phyloP scores from a whole-genome alignment of 345 rosid genomes.

The Linum tenue region DNA sequence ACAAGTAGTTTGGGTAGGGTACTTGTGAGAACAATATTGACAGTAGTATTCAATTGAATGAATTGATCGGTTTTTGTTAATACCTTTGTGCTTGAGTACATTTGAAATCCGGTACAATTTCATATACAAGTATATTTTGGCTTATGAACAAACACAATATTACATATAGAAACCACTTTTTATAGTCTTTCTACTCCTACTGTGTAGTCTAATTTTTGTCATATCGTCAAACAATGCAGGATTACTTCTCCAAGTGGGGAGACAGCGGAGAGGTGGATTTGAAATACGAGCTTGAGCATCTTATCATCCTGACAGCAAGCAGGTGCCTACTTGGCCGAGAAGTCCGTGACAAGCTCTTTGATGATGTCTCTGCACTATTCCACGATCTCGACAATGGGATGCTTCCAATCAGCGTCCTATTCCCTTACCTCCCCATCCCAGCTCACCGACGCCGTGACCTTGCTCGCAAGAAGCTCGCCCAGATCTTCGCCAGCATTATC shows the following conservation, averaged over 20 bases:
- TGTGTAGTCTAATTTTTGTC: not conserved
- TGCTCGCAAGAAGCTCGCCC: slow-evolving; percentile 77
- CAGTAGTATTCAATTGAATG: no score
- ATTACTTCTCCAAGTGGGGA: slow-evolving; percentile 91
- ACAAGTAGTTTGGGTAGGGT: no score
- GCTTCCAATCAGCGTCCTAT: slow-evolving; percentile 91
- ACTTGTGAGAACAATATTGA: no score
- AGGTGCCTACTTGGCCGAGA: slow-evolving; percentile 89
- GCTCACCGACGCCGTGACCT: slow-evolving; percentile 90
- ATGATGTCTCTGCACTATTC: slow-evolving; percentile 83
- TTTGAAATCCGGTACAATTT: no score
- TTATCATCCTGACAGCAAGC: slow-evolving; percentile 93
- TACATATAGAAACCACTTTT: no score
- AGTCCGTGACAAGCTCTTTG: slow-evolving; percentile 93
- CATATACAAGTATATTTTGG: no score
- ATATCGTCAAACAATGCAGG: slow-evolving; percentile 35
- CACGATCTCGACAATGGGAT: slow-evolving; percentile 96
- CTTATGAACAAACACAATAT: no score
- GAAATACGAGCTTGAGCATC: slow-evolving; percentile 80
- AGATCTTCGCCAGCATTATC: slow-evolving; percentile 65
- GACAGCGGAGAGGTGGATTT: slow-evolving; percentile 89
- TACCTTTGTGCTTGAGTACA: no score
- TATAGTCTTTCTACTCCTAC: no score
- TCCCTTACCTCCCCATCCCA: slow-evolving; percentile 84
- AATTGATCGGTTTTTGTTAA: no score